Base-by-base conservation (phyloP, 345 rosid genomes). In the Rhodamnia rubescens region DNA sequence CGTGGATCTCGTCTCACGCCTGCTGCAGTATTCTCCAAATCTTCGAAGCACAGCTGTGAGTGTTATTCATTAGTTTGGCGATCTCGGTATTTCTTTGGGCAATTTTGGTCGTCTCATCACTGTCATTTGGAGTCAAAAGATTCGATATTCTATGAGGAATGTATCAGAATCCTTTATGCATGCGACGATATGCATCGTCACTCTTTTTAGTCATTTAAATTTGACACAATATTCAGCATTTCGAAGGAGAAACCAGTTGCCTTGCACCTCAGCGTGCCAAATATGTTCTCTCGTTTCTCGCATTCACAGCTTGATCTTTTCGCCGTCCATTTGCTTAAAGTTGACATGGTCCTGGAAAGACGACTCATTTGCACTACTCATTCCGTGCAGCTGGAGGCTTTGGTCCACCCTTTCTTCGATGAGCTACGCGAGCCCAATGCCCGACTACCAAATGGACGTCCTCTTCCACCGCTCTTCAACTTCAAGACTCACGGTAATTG, bases 341-440 rank as follows among this genome's bases (percentile, higher is more conserved):
- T 36, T 9, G 13, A 69, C 42, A 11, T 8, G 80, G 26, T 18
- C 78, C 78, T 36, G 2, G 78, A 69, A 69, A 69, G 47, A 69
- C 78, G 49, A 57, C 61, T 49, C 24, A 44, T 29, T 58, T 12
- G 49, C 81, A 32, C 36, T 2, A 36, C 1, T 50, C 54, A 26
- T 74, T 53, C 27, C 49, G 10, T 3, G 89, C 90, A 97, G 99
- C 84, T 96, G 27, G 99, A 98, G 87, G 92, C 99, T 64, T 87
- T 98, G 93, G 85, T 92, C 85, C 99, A 96, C 87, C 98, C 99
- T 8, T 98, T 98, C 91, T 97, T 96, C 80, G 99, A 96, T n/a
- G 98, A 95, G 88, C 92, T 98, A 64, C 97, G 99, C 11, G 99
- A 96, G 85, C 95, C 95, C 5, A 94, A 88, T 82, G 89, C 92